These are phyloP conservation scores for Flammula alnicola DNA, from an alignment of 1,284 basidiomycete genomes.

Conservation along the genomic window DNA sequence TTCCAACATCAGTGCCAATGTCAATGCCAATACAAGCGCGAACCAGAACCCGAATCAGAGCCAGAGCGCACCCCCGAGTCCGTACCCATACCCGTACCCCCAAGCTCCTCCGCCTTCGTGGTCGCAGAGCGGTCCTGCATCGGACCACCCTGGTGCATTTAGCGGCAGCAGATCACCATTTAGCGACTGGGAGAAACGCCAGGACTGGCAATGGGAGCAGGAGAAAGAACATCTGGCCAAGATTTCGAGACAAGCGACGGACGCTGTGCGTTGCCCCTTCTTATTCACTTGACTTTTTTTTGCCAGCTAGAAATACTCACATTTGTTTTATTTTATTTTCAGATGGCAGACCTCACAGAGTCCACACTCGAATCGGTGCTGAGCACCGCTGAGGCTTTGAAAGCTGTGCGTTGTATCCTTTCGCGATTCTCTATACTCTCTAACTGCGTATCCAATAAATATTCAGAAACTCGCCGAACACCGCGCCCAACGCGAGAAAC, in stretches of 20 bases:
- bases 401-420: conserved; percentile 49
- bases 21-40: no score
- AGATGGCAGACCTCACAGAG: conserved; percentile 72
- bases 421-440: background rate
- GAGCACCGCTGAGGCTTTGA: conserved; percentile 58
- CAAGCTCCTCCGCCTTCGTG: no score
- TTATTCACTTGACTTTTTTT: background rate
- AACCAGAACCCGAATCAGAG: no score
- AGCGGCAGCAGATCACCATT: background rate
- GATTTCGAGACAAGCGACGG: conserved; percentile 55
- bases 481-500: conserved; percentile 55
- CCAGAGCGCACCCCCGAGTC: no score
- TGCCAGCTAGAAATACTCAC: conserved; percentile 5
- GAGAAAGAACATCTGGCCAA: conserved; percentile 38
- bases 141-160: background rate
- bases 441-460: background rate
- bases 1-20: no score
- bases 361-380: conserved; percentile 68
- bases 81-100: no score
- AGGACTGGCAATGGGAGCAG: conserved; percentile 16
- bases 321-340: background rate
- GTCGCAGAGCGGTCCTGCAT: background rate
- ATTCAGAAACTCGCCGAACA: conserved; percentile 65
- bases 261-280: conserved; percentile 56
- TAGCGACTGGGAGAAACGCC: conserved; percentile 17